phyloP scores from a whole-genome alignment of 2,329 filamentous ascomycete genomes.

The Daldinia sp. region DNA sequence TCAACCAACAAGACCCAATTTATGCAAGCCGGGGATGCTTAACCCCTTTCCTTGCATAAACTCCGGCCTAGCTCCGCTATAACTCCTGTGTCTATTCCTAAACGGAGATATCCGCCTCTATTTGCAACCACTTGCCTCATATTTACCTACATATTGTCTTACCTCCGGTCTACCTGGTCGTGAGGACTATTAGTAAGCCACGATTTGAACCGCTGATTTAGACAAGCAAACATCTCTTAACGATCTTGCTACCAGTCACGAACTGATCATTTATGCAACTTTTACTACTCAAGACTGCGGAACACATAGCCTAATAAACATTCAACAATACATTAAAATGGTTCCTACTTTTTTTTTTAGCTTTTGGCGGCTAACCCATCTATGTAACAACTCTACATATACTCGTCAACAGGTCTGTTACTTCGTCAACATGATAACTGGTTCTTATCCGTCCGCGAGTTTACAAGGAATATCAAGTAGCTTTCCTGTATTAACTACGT shows the following conservation, averaged over 20 bases:
- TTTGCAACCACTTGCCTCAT: neutral
- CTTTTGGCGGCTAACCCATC: slow-evolving; percentile 35
- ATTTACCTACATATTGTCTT: neutral
- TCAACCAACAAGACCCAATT: slow-evolving; percentile 3
- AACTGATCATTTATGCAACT: neutral
- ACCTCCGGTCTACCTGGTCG: neutral
- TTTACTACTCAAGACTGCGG: neutral
- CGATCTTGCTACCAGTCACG: neutral
- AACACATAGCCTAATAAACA: neutral
- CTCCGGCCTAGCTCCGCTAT: slow-evolving; percentile 25
- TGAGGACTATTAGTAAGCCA: neutral
- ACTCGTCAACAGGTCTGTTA: slow-evolving; percentile 30
- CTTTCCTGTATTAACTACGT: neutral
- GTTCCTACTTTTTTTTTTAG: slow-evolving; percentile 21
- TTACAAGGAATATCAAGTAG: slow-evolving; percentile 2
- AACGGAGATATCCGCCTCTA: neutral
- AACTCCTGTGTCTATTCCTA: neutral
- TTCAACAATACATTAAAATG: slow-evolving; percentile 8
- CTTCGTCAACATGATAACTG: slow-evolving; percentile 20
- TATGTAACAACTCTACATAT: slow-evolving; percentile 37
- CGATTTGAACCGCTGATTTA: neutral
- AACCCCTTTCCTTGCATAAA: slow-evolving; percentile 33
- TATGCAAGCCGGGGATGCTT: slow-evolving; percentile 18
- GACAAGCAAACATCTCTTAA: neutral
- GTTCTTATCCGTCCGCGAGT: neutral